phyloP scores from a whole-genome alignment of 495 filamentous ascomycete species.

The Hypoxylon intermedium region DNA sequence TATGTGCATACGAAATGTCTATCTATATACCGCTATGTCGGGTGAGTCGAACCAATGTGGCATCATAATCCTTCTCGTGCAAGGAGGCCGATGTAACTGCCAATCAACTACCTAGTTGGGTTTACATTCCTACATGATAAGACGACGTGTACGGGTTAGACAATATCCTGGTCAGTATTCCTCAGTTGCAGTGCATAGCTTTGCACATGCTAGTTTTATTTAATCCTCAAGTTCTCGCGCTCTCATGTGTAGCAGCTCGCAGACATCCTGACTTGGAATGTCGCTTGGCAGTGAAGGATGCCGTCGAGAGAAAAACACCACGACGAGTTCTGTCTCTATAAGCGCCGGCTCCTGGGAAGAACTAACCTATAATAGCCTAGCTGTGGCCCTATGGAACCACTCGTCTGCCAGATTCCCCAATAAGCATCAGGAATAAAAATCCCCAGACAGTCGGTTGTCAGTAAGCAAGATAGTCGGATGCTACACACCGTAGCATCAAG shows the following conservation, averaged over 20 bases:
- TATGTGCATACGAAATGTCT: background rate
- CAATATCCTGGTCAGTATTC: too few species aligned
- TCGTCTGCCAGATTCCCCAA: too few species aligned
- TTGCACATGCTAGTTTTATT: too few species aligned
- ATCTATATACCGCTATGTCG: too few species aligned
- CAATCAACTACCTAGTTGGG: background rate
- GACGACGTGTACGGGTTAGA: too few species aligned
- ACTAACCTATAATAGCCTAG: background rate
- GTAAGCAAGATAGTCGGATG: background rate
- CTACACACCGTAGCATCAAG: conserved; percentile 1
- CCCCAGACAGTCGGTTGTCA: background rate
- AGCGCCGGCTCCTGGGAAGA: conserved; percentile 2
- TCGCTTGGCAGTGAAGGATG: too few species aligned
- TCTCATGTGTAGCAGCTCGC: too few species aligned
- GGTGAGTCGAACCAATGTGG: background rate
- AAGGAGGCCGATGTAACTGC: background rate
- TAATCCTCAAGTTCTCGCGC: too few species aligned
- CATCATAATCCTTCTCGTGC: background rate
- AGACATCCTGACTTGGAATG: too few species aligned
- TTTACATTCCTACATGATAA: background rate
- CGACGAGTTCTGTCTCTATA: background rate
- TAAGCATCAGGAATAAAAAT: background rate
- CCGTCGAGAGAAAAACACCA: too few species aligned
- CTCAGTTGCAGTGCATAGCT: too few species aligned
- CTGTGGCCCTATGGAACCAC: background rate